Base-by-base conservation (phyloP, 2,329 filamentous ascomycete genomes). In the Claviceps capensis region DNA sequence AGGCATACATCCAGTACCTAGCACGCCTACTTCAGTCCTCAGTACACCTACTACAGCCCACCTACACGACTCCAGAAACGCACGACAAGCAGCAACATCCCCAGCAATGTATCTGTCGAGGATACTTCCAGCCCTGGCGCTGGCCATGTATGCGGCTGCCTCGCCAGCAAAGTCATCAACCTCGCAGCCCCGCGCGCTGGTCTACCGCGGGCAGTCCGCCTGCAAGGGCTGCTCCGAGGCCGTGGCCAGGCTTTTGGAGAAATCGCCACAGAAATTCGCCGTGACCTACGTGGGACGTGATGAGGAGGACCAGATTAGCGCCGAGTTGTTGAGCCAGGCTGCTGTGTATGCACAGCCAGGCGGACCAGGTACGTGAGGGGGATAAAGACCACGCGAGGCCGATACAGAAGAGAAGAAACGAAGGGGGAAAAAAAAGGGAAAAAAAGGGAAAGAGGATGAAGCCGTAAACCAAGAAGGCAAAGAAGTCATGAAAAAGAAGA, bases 301-400 rank as follows among this genome's bases (percentile, higher is more conserved):
- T 1, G 55, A 62, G 38, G 52, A 55, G 4, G 44, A 54, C 2
- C 49, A 59, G 6, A 48, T 58, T 5, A 49, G 36, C 9, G 30
- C 55, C 3, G 55, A 56, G 0, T 48, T 17, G 16, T 49, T 62
- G 36, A 51, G 52, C 22, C 43, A 53, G 3, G 55, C 53, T 3
- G 23, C 55, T 16, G 26, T 58, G 2, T 56, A 57, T 53, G 59
- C 59, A 4, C 55, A 56, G 45, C 52, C 55, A 1, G 60, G 60
- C 26, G 60, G 60, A 34, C 30, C 30, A 34, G 30, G 30, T 34
- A 34, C 30, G 30, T 34, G 30, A 34, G 30, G 30, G 30, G 26
- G 2, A 30, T 30, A 9, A 30, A 30, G 8, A 30, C 26, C 9
- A 30, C 8, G 26, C 26, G 8, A 30, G 26, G 26, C 26, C 3